Conservation (phyloP, 352 stramenopile species). For the Globisporangium echinulatum region DNA sequence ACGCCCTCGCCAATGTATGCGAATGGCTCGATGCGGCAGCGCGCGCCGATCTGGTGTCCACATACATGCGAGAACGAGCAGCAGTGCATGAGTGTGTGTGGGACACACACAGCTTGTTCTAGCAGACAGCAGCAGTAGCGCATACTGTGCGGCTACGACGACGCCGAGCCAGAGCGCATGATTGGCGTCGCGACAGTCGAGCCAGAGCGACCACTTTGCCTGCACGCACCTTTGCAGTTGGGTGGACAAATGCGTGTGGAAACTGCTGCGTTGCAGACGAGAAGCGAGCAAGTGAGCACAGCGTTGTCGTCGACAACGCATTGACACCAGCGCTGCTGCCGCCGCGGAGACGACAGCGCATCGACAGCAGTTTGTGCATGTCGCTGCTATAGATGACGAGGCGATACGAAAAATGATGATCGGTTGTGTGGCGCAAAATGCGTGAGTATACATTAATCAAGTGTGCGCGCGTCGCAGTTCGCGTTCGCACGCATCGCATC, state of each 20-base stretch:
- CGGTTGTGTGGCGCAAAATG: background rate
- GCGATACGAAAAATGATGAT: no score
- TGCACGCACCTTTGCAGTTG: slow-evolving; percentile 30
- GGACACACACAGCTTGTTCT: no score
- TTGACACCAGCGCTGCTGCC: background rate
- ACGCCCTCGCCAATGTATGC: slow-evolving; percentile 51
- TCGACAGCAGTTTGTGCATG: background rate
- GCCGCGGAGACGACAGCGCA: background rate
- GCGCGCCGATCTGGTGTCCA: slow-evolving; percentile 37
- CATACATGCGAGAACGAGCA: background rate
- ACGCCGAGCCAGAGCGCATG: no score
- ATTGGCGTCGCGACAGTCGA: no score
- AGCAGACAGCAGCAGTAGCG: no score
- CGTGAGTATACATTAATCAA: background rate
- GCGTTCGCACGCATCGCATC: slow-evolving; percentile 14
- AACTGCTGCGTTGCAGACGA: slow-evolving; percentile 5
- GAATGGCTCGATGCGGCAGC: slow-evolving; percentile 53
- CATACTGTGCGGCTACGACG: no score
- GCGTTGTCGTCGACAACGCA: background rate
- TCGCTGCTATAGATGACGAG: no score
- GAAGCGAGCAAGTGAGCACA: background rate
- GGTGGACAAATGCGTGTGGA: slow-evolving; percentile 28
- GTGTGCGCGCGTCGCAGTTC: background rate
- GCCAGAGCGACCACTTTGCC: no score
- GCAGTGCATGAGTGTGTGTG: background rate